Base-by-base conservation (phyloP, 768 basidiomycete genomes). In the Exidia glandulosa region DNA sequence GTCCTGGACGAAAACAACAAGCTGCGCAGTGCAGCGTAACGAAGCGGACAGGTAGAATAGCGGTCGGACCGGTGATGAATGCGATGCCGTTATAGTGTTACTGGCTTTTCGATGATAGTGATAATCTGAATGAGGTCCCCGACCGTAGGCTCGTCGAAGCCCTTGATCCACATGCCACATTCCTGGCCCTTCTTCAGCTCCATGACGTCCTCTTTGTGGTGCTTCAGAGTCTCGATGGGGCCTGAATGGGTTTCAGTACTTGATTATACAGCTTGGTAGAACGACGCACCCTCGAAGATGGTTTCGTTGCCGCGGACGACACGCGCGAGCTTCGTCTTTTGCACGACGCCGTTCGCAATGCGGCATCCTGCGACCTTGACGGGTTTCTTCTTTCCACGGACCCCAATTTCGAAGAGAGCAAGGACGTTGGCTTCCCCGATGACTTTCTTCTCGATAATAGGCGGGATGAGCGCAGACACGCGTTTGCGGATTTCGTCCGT, bases 101-200 rank as follows among this genome's bases (percentile, higher is more conserved):
- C 87, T 5, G 87, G 86, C 66, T 82, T 83, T 70, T 92, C 86
- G 73, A 93, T 79, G 56, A 79, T 84, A 65, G 85, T 79, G 69
- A 83, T 87, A 67, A 83, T 78, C 69, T 94, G 90, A 62, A 96
- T 85, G 63, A 85, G 62, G 72, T 97, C 94, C 33, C 87, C 94
- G 54, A 79, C 84, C 63, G 75, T 79, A 60, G 96, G 75, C 64
- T 86, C 85, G 59, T 80, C 77, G 65, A 87, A 97, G 32, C 78
- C 79, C 32, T 81, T 79, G 57, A 98, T 73, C 63, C 83, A 83
- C 61, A 98, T 76, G 7, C 96, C 96, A 68, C 94, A 98, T 70
- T 98, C 95, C 34, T 81, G 81, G 33, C 94, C 95, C 71, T 96
- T 96, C 56, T 86, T 81, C 32, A 88, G 82, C 70, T 97, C 91